Evolutionary conservation across 257 asterid genomes (phyloP), one percentile per base, ranked within the genome.

Genomic region (Leonotis leonurus): DNA sequence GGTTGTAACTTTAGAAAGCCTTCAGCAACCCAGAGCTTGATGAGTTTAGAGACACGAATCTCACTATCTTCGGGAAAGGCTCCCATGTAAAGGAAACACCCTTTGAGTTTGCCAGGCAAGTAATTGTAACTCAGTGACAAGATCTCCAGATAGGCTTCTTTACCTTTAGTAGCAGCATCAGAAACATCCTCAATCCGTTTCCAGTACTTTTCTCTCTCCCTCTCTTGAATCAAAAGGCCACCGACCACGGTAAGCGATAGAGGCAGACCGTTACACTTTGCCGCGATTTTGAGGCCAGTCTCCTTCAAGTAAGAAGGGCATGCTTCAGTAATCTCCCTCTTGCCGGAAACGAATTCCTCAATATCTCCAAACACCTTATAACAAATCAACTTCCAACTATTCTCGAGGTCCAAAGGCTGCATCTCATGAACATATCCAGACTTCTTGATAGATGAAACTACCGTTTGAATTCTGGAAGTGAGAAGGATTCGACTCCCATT

Each of bases 11-110:
- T 56, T 8, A 77, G 8, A 25, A 77, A 57, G 8, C 74, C 79
- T 25, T 73, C 83, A 1, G 77, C 79, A 30, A 77, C 76, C 83
- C 82, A 77, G 4, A 69, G 14, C 14, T 9, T 46, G 64, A 62
- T 27, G 62, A 77, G 72, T 7, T 73, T 69, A 8, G 71, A 10
- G 30, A 73, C 65, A 0, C 20, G 65, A 6, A 77, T 73, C 51
- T 69, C 72, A 3, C 51, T 29, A 2, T 77, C 76, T 56, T 65
- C 62, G 0, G 78, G 74, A 25, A 77, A 73, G 12, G 65, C 71
- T 20, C 70, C 77, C 65, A 77, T 60, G 71, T 73, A 77, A 36
- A 73, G 79, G 17, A 77, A 77, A 8, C 75, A 62, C 2, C 59
- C 70, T 62, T 70, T 77, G 14, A 70, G 53, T 24, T 17, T 27